Base-by-base conservation (phyloP, 1,284 basidiomycete species). In the Volvariella volvacea region DNA sequence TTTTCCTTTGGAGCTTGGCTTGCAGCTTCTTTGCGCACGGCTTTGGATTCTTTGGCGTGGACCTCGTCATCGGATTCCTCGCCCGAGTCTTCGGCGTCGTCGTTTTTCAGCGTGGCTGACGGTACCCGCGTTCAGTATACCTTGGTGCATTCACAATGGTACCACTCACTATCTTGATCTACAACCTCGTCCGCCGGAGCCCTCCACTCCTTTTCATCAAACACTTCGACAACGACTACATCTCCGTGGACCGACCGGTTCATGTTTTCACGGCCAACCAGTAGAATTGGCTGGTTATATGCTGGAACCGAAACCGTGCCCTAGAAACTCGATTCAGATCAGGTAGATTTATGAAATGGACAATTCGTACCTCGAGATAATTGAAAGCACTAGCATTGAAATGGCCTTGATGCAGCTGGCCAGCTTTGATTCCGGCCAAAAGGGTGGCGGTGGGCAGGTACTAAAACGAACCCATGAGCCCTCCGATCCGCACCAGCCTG, bases 341-440 rank as follows among this genome's bases (percentile, higher is more conserved):
- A 4, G 34, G 8, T 43, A 47, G 6, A 12, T 12, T 6, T 12
- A 12, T 6, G 6, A 25, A 30, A 37, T 34, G 9, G n/a, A 15
- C 22, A n/a, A n/a, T n/a, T 52, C 69, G 42, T 42, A 86, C 88
- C 73, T 97, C 93, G 4, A 98, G 74, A 58, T 95, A 99, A 62
- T 99, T 99, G 71, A 92, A 99, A 49, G 86, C 82, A 56, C 91
- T 97, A 3, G 94, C 91, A 57, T 91, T 94, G 70, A 97, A 99
- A 60, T 93, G 85, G 0, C 96, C 96, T 64, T 95, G 89, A 54
- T 92, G 77, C 8, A 94, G 77, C 41, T 86, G 72, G 0, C 91
- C 91, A 7, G 80, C 78, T 61, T 92, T 94, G 44, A 98, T 73
- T 1, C 92, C 95, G 4, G 92, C 90, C 21, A 81, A 64, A 15